Evolutionary conservation across 306 rosid species (phyloP), one percentile per base, ranked within the genome.

Genomic region (Sindora glabra): DNA sequence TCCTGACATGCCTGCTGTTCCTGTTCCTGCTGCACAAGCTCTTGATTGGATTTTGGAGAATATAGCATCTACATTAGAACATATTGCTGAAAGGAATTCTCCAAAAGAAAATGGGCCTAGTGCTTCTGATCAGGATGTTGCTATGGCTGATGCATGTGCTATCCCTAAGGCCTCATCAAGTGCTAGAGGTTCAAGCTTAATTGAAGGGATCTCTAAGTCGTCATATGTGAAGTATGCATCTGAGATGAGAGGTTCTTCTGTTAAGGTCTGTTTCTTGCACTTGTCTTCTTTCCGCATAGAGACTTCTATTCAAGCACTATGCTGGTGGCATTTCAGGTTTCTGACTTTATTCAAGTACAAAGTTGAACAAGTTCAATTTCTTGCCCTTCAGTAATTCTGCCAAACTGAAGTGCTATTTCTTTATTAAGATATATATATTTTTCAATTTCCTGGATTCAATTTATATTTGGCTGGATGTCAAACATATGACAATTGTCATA

Each of bases 1-100:
- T 79, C 97, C 99, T 23, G 95, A 86, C 73, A 94, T 94, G 99
- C 99, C 99, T 48, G 99, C 94, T 2, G 97, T 79, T 77, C 97
- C 95, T 37, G 91, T 84, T 70, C 86, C 97, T 26, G 95, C 87
- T 22, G 67, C 87, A 17, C 99, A 89, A 79, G 84, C 86, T 76
- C 95, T 78, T 56, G 95, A 86, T 47, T 94, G 99, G 99, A 67
- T 94, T 78, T 59, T 78, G 55, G 81, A 82, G 74, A 86, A 83
- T 59, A 86, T 94, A 57, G 72, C 89, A 60, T 85, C 94, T 71
- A 74, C 97, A 33, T 81, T 94, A 75, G 97, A 82, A 77, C 64
- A 79, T 63, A 82, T 94, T 69, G 70, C 99, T 55, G 99, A 89
- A 64, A 87, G 94, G 24, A 77, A 71, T 54, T 75, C 86, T 77